A percentile compares a stretch with the other conserved stretches of the same genome.
phyloP scores from a whole-genome alignment of 2,329 filamentous ascomycete genomes.

The Fusarium sulawesiense region DNA sequence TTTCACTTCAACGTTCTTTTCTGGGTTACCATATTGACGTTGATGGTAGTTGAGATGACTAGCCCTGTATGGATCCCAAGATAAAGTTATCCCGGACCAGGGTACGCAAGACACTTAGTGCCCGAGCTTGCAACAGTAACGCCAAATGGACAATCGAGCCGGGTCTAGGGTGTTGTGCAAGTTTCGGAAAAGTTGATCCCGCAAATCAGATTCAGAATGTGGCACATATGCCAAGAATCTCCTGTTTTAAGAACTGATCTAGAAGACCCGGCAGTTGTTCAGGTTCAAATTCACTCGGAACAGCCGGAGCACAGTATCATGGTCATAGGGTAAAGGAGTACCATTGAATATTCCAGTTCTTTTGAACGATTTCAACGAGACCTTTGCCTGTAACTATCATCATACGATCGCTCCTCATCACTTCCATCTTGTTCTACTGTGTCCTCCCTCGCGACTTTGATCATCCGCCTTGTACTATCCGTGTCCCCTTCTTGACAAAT shows the following conservation, averaged over 20 bases:
- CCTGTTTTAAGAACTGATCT: background rate
- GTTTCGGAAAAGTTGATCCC: background rate
- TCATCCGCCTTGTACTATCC: background rate
- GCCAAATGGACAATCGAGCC: background rate
- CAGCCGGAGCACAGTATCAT: background rate
- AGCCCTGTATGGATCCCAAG: background rate
- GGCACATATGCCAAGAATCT: background rate
- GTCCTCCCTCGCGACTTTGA: background rate
- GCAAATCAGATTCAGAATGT: background rate
- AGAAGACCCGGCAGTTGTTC: background rate
- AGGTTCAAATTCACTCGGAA: background rate
- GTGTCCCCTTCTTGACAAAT: background rate
- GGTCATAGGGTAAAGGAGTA: no score
- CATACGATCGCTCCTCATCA: background rate
- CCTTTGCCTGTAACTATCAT: background rate
- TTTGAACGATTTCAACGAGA: no score
- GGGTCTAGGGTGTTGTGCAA: background rate
- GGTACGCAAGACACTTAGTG: background rate
- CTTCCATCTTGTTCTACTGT: background rate
- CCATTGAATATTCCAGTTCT: no score
- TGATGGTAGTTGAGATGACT: background rate
- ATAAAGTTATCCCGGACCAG: background rate
- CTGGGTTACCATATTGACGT: background rate
- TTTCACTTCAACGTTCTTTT: background rate
- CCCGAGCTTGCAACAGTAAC: background rate